Evolutionary conservation across 2,329 filamentous ascomycete genomes (phyloP).

Genomic region (Penicillium sp.): DNA sequence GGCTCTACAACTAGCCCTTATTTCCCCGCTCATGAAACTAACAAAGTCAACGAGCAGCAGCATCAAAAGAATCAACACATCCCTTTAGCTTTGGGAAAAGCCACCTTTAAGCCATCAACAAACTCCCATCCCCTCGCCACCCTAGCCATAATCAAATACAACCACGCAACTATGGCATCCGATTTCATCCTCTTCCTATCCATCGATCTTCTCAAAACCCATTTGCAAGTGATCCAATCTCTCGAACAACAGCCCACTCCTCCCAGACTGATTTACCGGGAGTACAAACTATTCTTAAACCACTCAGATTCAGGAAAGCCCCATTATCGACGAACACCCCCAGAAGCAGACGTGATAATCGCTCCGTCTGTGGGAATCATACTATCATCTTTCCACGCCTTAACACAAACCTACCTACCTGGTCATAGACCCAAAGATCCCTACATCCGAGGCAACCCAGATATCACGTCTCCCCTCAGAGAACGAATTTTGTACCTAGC

Average conservation of each 20-base stretch:
- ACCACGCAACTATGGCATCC: neutral
- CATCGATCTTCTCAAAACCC: neutral
- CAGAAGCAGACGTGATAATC: conserved; percentile 65
- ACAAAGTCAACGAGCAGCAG: neutral
- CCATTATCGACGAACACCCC: neutral
- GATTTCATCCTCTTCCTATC: conserved; percentile 21
- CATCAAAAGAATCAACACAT: neutral
- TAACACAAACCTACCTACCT: conserved; percentile 71
- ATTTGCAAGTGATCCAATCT: conserved; percentile 5
- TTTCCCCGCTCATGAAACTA: neutral
- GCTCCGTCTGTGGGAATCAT: conserved; percentile 70
- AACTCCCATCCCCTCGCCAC: neutral
- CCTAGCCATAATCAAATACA: neutral
- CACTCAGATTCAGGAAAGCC: neutral
- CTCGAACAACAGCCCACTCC: conserved; percentile 16
- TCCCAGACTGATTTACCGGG: conserved; percentile 27
- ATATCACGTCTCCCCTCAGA: conserved; percentile 25
- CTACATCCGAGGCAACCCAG: neutral
- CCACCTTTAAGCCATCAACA: neutral
- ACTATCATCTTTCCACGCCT: conserved; percentile 68
- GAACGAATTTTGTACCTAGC: conserved; percentile 2
- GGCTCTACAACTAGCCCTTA: conserved; percentile 15
- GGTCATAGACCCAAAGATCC: conserved; percentile 35
- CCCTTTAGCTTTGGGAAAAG: neutral
- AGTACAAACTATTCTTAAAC: conserved; percentile 11